Evolutionary conservation across 768 basidiomycete species (phyloP), one percentile per base, ranked within the genome.

Genomic region (Tephrocybe sp.): DNA sequence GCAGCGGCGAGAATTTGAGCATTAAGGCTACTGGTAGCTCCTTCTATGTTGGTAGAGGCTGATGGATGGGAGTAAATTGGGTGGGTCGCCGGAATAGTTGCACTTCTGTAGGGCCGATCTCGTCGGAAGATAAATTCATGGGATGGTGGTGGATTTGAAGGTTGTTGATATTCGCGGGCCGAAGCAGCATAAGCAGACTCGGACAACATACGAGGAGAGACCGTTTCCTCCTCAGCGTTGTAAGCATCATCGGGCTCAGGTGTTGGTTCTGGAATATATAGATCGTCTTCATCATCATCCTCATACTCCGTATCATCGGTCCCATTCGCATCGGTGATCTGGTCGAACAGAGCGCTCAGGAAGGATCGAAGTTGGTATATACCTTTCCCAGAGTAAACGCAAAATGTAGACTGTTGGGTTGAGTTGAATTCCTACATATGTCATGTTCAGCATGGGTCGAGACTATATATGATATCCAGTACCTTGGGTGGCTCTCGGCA

Each of bases 341-440:
- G 82, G 58, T 85, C 84, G 64, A 86, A 89, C 12, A 88, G 66
- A 52, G 87, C 86, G 5, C 80, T 85, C 41, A 99, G 72, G 66
- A 84, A 94, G 14, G 82, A 72, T 30, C 96, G 80, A 16, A 99
- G 77, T 42, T 92, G 85, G 10, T 79, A 72, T 1, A 99, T 90
- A 6, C 96, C 95, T 57, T 85, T 85, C 17, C 93, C 92, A 10
- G 96, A 98, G 72, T 91, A 99, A 13, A 99, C 97, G 68, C 97
- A 98, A 65, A 98, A 99, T 4, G 92, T 83, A 16, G 81, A 75
- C 43, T 92, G 84, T 65, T 99, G 97, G 41, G 85, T 87, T 33
- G 85, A 76, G 62, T 90, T 98, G 67, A 96, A 98, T 49, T 96
- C 92, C 92, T 96, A 62, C 4, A 39, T n/a, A n/a, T n/a, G n/a